Conservation (phyloP, 1,284 basidiomycete species). For the Rhodotorula sp. region DNA sequence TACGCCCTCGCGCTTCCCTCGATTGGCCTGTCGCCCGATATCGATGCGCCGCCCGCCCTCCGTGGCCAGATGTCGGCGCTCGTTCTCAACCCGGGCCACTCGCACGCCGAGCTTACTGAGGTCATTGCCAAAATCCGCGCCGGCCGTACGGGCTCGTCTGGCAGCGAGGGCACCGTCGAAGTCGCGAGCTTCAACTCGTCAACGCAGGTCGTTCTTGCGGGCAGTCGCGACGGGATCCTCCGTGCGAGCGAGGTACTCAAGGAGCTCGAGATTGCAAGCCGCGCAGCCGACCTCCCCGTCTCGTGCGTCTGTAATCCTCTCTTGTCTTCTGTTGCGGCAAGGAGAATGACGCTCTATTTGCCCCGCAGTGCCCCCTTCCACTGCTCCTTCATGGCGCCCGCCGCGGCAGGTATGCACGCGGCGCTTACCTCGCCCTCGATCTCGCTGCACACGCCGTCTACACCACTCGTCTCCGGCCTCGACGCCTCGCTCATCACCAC, state of each 20-base stretch:
- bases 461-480: conserved; percentile 45
- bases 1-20: conserved; percentile 42
- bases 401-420: conserved; percentile 45
- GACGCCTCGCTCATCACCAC: conserved; percentile 40
- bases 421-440: conserved; percentile 40
- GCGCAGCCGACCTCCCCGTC: conserved; percentile 50
- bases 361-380: conserved; percentile 45
- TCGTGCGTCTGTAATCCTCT: conserved; percentile 37
- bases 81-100: conserved; percentile 44
- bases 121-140: conserved; percentile 41
- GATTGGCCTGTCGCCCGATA: conserved; percentile 37
- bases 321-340: neutral
- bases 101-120: conserved; percentile 43
- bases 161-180: conserved; percentile 43
- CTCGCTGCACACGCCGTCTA: conserved; percentile 33
- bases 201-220: conserved; percentile 47
- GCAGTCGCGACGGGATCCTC: conserved; percentile 46
- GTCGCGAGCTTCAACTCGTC: conserved; percentile 49
- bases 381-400: conserved; percentile 49
- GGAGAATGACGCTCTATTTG: neutral
- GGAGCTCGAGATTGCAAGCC: conserved; percentile 43
- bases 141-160: neutral
- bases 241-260: conserved; percentile 44
- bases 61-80: conserved; percentile 48
- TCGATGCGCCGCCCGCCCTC: conserved; percentile 33